phyloP scores from a whole-genome alignment of 78 protist genomes.

The Planoprotostelium fungivorum region DNA sequence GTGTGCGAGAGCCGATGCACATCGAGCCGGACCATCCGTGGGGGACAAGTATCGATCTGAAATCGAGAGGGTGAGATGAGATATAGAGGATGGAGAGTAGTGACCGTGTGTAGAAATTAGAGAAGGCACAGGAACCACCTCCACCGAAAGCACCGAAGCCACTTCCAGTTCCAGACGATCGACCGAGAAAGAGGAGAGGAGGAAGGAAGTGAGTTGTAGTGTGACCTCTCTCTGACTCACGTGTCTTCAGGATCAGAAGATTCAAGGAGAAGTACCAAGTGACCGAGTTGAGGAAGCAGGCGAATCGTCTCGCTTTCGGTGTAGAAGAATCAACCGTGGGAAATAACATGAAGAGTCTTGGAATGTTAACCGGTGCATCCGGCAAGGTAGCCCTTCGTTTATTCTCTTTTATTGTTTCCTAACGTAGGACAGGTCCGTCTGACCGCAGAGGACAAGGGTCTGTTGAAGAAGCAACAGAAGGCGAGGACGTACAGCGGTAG shows the following conservation, averaged over 20 bases:
- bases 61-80: conserved; percentile 41
- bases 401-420: not conserved
- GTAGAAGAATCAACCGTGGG: conserved; percentile 35
- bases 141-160: conserved; percentile 56
- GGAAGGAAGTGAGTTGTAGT: conserved; percentile 16
- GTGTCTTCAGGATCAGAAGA: conserved; percentile 3
- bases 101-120: conserved; percentile 45
- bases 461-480: conserved; percentile 26
- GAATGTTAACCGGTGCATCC: conserved; percentile 51
- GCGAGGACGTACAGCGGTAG: not conserved
- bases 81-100: conserved; percentile 37
- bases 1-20: conserved; percentile 38
- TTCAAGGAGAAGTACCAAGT: conserved; percentile 16
- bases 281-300: conserved; percentile 42
- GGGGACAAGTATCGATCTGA: not conserved
- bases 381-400: conserved; percentile 10
- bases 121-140: conserved; percentile 77
- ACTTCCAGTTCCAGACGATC: conserved; percentile 61
- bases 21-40: conserved; percentile 21
- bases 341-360: conserved; percentile 36
- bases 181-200: conserved; percentile 46
- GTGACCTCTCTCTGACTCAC: no score
- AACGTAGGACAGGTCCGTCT: conserved; percentile 10
- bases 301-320: conserved; percentile 51
- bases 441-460: conserved; percentile 46